These are phyloP conservation scores for Fusarium pininemorale DNA, from an alignment of 2,329 filamentous ascomycete species.

Conservation along the genomic window DNA sequence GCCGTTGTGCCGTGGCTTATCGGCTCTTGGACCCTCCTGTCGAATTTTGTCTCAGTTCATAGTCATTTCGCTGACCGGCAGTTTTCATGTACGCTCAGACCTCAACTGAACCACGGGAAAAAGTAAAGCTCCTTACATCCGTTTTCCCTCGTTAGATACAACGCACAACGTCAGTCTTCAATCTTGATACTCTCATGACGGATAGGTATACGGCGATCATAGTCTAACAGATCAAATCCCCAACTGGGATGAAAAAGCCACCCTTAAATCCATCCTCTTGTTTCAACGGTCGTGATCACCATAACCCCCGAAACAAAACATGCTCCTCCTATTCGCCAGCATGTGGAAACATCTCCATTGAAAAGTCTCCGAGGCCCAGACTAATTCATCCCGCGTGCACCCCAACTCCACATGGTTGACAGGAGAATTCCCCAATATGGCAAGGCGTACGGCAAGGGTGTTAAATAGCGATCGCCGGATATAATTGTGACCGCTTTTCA, in stretches of 20 bases:
- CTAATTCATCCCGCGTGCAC: neutral
- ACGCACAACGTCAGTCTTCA: neutral
- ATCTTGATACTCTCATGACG: neutral
- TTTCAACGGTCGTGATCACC: neutral
- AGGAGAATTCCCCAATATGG: constrained; percentile 9
- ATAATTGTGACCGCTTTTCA: constrained; percentile 7
- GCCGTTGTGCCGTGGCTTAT: neutral
- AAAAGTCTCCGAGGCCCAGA: constrained; percentile 13
- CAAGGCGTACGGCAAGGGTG: neutral
- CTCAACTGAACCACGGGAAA: neutral
- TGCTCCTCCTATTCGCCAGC: neutral
- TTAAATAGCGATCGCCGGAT: constrained; percentile 32
- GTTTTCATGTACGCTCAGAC: neutral
- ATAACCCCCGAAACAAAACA: constrained; percentile 7
- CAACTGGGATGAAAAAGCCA: neutral
- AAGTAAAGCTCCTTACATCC: neutral
- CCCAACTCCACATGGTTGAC: neutral
- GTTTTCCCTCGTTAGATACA: neutral
- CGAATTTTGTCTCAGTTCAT: neutral
- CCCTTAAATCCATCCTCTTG: neutral
- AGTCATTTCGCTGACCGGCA: neutral
- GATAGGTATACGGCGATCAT: neutral
- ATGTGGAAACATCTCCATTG: neutral
- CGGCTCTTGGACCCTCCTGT: neutral
- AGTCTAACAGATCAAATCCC: neutral